A percentile compares a stretch with the other conserved stretches of the same genome.
phyloP scores from a whole-genome alignment of 768 basidiomycete species.

The Fibroporia radiculosa region DNA sequence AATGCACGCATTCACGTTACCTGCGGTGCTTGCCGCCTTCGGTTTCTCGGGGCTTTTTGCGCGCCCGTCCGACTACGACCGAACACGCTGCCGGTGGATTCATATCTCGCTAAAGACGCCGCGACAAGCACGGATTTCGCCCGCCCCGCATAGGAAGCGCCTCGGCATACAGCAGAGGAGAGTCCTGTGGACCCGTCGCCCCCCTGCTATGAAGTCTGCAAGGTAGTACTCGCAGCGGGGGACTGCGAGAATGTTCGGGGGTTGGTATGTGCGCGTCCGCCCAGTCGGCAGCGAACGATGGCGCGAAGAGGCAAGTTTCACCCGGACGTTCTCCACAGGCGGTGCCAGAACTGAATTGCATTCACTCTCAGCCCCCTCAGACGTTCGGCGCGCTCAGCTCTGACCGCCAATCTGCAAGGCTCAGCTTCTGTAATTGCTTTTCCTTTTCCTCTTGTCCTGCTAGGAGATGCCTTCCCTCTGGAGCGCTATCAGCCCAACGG shows the following conservation, averaged over 20 bases:
- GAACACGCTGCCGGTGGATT: constrained; percentile 83
- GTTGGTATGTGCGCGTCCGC: constrained; percentile 42
- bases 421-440: constrained; percentile 21
- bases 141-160: constrained; percentile 55
- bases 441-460: constrained; percentile 20
- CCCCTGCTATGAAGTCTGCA: not conserved
- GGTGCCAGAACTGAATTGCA: constrained; percentile 26
- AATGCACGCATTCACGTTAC: constrained; percentile 20
- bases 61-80: constrained; percentile 65
- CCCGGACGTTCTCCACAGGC: constrained; percentile 50
- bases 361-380: constrained; percentile 35
- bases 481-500: constrained; percentile 47
- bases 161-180: constrained; percentile 20
- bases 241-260: constrained; percentile 29
- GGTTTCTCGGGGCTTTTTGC: constrained; percentile 30
- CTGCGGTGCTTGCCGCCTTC: constrained; percentile 9
- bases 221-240: constrained; percentile 19
- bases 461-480: not conserved
- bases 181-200: not conserved
- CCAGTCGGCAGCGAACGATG: constrained; percentile 57
- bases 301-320: constrained; percentile 63
- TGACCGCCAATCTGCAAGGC: constrained; percentile 42
- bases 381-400: constrained; percentile 62
- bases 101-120: constrained; percentile 73
- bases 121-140: constrained; percentile 72